These are phyloP conservation scores for Thinopyrum elongatum DNA, from an alignment of 176 grass and related monocot genomes.

Conservation along the genomic window DNA sequence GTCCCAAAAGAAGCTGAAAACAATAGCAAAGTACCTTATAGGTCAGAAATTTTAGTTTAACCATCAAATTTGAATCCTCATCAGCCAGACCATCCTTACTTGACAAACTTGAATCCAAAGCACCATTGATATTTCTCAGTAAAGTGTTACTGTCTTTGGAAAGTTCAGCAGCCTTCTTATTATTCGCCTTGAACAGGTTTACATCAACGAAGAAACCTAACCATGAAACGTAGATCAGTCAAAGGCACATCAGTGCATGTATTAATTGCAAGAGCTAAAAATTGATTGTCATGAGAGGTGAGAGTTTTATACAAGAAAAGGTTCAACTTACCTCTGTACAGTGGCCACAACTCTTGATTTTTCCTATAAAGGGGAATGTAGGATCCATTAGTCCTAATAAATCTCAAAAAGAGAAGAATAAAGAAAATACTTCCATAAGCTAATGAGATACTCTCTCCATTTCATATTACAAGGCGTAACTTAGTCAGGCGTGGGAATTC, in stretches of 20 bases:
- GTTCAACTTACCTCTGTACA: conserved; percentile 80
- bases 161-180: conserved; percentile 69
- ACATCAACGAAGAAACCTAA: conserved; percentile 97
- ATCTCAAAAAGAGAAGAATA: neutral
- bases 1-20: conserved; percentile 15
- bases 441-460: neutral
- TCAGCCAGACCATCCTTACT: conserved; percentile 60
- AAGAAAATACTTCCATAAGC: conserved; percentile 30
- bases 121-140: conserved; percentile 64
- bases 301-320: conserved; percentile 13
- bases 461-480: neutral
- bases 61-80: conserved; percentile 95
- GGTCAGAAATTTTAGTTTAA: conserved; percentile 96
- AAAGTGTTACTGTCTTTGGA: conserved; percentile 61
- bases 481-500: neutral
- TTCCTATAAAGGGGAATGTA: conserved; percentile 45
- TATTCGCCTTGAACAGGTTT: conserved; percentile 83
- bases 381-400: conserved; percentile 13
- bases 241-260: neutral
- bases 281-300: neutral
- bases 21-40: conserved; percentile 69
- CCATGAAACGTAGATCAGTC: conserved; percentile 35
- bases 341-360: conserved; percentile 93
- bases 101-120: conserved; percentile 49
- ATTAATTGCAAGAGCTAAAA: conserved; percentile 21